Evolutionary conservation across 768 basidiomycete genomes (phyloP).

Genomic region (Rhizopogon vesiculosus): DNA sequence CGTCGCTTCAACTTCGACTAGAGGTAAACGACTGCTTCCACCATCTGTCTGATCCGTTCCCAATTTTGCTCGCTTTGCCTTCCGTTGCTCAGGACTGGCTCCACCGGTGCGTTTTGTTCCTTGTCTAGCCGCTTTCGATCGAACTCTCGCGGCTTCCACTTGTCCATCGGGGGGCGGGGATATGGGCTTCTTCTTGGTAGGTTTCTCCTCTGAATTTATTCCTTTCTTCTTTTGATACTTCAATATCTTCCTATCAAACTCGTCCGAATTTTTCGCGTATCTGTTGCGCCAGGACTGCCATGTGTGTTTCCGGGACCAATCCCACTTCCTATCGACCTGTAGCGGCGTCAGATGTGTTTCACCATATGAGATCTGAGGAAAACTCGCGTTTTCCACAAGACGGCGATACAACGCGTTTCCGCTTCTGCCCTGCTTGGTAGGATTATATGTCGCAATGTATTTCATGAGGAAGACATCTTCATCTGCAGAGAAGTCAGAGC

Average conservation of each 20-base stretch:
- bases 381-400: constrained; percentile 40
- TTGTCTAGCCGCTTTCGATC: background rate
- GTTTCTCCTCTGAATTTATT: background rate
- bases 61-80: background rate
- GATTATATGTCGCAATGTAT: constrained; percentile 48
- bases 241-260: constrained; percentile 40
- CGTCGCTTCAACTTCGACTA: background rate
- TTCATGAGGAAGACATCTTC: constrained; percentile 41
- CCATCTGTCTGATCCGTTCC: background rate
- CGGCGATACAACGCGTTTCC: constrained; percentile 42
- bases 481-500: constrained; percentile 27
- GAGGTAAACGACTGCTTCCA: background rate
- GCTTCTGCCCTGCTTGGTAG: constrained; percentile 33
- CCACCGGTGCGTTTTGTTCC: background rate
- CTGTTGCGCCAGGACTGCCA: constrained; percentile 63
- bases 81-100: background rate
- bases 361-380: background rate
- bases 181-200: constrained; percentile 3
- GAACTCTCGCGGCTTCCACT: background rate
- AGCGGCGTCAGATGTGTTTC: background rate
- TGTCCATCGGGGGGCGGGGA: background rate
- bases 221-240: constrained; percentile 32
- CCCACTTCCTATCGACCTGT: constrained; percentile 41
- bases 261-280: constrained; percentile 41
- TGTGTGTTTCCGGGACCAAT: constrained; percentile 47